Base-by-base conservation (phyloP, 169 alveolate genomes). In the Plasmodium berghei region DNA sequence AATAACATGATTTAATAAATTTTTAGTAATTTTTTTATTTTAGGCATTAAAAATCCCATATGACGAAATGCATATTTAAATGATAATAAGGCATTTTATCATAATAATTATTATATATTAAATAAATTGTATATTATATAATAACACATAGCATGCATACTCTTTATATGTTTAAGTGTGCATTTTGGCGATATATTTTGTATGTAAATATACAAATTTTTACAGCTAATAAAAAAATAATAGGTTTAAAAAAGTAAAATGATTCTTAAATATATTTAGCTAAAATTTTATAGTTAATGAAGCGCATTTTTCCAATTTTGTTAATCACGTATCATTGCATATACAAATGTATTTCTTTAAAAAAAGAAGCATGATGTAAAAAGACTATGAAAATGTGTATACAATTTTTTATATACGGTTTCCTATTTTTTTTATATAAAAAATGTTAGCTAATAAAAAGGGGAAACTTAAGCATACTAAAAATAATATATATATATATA, bases 161-260 rank as follows among this genome's bases (percentile, higher is more conserved):
- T 66, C 58, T 40, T 66, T 55, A 18, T 16, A 66, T 28, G 28
- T 66, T 18, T 55, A 66, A 55, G 73, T 66, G 73, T 64, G 73
- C 58, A 66, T 16, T 40, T 66, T 66, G 26, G 73, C 24, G 16
- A 66, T 22, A 28, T 66, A 66, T 66, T 24, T 55, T 22, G 46
- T 34, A 66, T 12, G 16, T 24, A 66, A 64, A 66, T 66, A 26
- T 22, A 66, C 9, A 66, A 66, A 9, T 42, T 66, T 66, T 34
- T 34, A 64, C 34, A 34, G 73, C 20, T 34, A 64, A 34, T 34
- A 64, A 64, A 40, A 64, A 64, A 64, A 64, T 26, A 3, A 34
- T 34, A 34, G 42, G 8, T 34, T 34, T 34, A 34, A 34, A 34
- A 34, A 34, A 34, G 5, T 34, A 34, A 34, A 34, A 34, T 0